These are phyloP conservation scores for Davidsoniella eucalypti DNA, from an alignment of 2,329 filamentous ascomycete species.

Conservation along the genomic window DNA sequence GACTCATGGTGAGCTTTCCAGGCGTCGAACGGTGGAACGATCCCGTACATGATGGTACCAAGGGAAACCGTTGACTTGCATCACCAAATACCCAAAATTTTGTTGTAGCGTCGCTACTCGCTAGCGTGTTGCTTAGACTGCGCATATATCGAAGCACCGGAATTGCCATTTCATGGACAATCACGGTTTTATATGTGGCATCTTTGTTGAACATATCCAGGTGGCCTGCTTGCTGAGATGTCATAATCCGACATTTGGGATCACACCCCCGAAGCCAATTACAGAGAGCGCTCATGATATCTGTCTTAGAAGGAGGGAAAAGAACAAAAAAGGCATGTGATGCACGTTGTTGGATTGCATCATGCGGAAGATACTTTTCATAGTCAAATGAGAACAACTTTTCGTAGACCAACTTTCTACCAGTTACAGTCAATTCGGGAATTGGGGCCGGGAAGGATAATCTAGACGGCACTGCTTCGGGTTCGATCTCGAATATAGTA, in stretches of 20 bases:
- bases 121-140: constrained; percentile 21
- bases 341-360: constrained; percentile 6
- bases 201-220: constrained; percentile 29
- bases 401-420: constrained; percentile 17
- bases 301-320: constrained; percentile 26
- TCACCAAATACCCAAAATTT: constrained; percentile 27
- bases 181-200: constrained; percentile 19
- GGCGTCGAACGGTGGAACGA: not conserved
- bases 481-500: constrained; percentile 21
- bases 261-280: constrained; percentile 29
- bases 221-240: constrained; percentile 25
- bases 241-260: constrained; percentile 26
- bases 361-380: constrained; percentile 16
- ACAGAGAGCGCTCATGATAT: constrained; percentile 24
- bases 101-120: constrained; percentile 16
- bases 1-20: constrained; percentile 17
- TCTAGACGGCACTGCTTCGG: constrained; percentile 6
- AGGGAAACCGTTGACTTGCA: constrained; percentile 16
- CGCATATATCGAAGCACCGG: constrained; percentile 26
- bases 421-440: not conserved
- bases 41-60: constrained; percentile 13
- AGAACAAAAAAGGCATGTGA: constrained; percentile 30
- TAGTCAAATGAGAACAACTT: constrained; percentile 21
- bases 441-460: not conserved
- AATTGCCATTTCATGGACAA: constrained; percentile 29